phyloP scores from a whole-genome alignment of 345 rosid species.

The Eucalyptus fibrosa region DNA sequence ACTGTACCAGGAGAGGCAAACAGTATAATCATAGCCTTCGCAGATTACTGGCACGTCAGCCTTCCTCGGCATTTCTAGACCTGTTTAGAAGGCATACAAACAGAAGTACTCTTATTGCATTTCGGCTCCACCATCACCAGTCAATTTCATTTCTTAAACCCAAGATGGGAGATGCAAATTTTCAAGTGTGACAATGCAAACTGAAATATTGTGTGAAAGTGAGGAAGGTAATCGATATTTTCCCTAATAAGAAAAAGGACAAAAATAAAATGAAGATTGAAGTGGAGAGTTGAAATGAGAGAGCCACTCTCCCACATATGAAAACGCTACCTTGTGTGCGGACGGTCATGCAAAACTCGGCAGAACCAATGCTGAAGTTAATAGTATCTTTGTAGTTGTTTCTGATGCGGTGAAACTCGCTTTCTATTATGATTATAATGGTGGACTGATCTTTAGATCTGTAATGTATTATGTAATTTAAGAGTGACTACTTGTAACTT shows the following conservation, averaged over 20 bases:
- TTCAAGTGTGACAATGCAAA: background rate
- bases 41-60: background rate
- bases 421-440: background rate
- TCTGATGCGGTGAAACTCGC: fast-evolving
- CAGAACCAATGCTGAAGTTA: background rate
- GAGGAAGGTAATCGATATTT: background rate
- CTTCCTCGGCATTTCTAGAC: background rate
- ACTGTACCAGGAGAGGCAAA: background rate
- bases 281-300: background rate
- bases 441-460: background rate
- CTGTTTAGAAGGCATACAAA: background rate
- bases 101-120: background rate
- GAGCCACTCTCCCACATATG: background rate
- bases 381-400: background rate
- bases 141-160: background rate
- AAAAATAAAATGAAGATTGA: background rate
- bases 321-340: background rate
- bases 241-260: background rate
- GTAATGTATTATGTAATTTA: background rate
- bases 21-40: background rate
- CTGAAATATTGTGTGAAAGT: background rate
- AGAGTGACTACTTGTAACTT: background rate
- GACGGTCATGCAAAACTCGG: background rate
- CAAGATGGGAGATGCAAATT: background rate
- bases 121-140: background rate